Evolutionary conservation across 2,329 filamentous ascomycete species (phyloP).

Genomic region (Fusarium sp.): DNA sequence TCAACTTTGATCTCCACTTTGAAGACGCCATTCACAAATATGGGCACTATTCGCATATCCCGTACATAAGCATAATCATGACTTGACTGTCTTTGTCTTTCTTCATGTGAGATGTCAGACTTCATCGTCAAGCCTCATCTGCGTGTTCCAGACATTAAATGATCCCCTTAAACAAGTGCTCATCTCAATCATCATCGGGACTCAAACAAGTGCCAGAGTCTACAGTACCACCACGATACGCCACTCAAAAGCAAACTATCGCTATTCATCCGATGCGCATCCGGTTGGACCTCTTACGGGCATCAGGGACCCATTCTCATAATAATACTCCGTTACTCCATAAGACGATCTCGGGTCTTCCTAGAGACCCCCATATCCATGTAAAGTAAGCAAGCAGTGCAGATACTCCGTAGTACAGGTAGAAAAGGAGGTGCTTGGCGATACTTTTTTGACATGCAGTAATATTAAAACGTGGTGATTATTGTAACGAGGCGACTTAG

Average conservation of each 20-base stretch:
- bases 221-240: not conserved
- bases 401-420: slow-evolving; percentile 22
- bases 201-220: slow-evolving; percentile 17
- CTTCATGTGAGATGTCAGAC: slow-evolving; percentile 29
- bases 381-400: not conserved
- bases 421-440: slow-evolving; percentile 45
- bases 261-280: slow-evolving; percentile 21
- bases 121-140: slow-evolving; percentile 31
- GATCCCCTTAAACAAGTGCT: slow-evolving; percentile 22
- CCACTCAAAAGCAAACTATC: slow-evolving; percentile 6
- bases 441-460: slow-evolving; percentile 9
- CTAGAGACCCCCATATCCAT: slow-evolving; percentile 21
- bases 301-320: slow-evolving; percentile 24
- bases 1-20: slow-evolving; percentile 19
- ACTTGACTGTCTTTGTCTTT: not conserved
- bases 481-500: slow-evolving; percentile 23
- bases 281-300: slow-evolving; percentile 19
- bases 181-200: slow-evolving; percentile 23
- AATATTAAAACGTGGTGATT: slow-evolving; percentile 32
- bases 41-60: slow-evolving; percentile 33
- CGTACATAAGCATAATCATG: slow-evolving; percentile 20
- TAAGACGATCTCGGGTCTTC: slow-evolving; percentile 41
- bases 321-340: slow-evolving; percentile 7
- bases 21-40: slow-evolving; percentile 33
- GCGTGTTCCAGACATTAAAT: slow-evolving; percentile 18